Conservation (phyloP, 345 rosid species). For the Nephelium lappaceum region DNA sequence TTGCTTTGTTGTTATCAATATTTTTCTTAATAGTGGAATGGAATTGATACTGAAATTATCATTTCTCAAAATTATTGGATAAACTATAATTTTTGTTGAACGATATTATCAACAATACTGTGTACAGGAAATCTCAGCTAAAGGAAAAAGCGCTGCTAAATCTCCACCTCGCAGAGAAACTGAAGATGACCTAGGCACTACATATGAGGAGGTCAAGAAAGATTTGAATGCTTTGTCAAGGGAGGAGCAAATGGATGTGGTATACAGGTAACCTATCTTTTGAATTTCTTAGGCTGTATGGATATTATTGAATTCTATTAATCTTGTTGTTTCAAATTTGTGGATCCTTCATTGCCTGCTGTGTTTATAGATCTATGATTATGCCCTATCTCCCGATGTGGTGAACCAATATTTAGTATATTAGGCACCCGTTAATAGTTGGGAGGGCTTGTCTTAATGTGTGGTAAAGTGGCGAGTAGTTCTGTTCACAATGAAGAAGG, state of each 20-base stretch:
- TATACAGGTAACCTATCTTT: constrained; percentile 53
- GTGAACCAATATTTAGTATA: background rate
- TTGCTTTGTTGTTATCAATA: constrained; percentile 10
- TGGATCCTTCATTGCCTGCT: background rate
- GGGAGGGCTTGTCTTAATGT: background rate
- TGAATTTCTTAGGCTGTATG: background rate
- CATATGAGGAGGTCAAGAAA: constrained; percentile 62
- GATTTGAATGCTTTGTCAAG: constrained; percentile 75
- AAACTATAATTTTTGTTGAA: background rate
- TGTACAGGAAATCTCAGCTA: constrained; percentile 57
- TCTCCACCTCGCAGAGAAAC: constrained; percentile 29
- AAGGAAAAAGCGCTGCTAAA: constrained; percentile 38
- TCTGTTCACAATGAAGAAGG: background rate
- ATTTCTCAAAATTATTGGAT: background rate
- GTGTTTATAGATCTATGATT: background rate
- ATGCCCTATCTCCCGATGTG: background rate
- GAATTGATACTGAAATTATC: background rate
- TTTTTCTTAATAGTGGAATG: background rate
- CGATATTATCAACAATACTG: constrained; percentile 4
- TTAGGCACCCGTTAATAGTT: background rate
- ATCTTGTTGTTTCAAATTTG: background rate
- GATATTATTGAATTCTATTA: background rate
- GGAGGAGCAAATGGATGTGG: constrained; percentile 90
- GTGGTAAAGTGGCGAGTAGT: background rate
- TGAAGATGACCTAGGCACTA: constrained; percentile 31